Evolutionary conservation across 805 yeast genomes (phyloP).

Genomic region (Saccharomycopsis fermentans): DNA sequence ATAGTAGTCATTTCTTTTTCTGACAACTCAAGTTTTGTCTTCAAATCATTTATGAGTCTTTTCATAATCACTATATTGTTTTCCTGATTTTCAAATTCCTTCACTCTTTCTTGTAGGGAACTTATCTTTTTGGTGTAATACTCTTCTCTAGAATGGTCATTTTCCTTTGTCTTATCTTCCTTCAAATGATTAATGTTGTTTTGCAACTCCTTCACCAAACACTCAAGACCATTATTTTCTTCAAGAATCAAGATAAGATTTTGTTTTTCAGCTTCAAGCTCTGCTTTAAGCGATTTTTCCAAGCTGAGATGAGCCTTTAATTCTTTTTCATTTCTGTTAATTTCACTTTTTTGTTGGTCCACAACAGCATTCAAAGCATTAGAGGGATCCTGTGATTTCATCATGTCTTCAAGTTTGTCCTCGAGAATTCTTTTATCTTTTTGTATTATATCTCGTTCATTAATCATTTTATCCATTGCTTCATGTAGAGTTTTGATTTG

Average conservation of each 20-base stretch:
- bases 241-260: slow-evolving; percentile 48
- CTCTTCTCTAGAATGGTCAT: slow-evolving; percentile 29
- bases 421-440: slow-evolving; percentile 40
- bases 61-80: slow-evolving; percentile 48
- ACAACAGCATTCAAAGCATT: slow-evolving; percentile 24
- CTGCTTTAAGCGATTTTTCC: slow-evolving; percentile 25
- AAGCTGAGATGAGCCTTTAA: slow-evolving; percentile 27
- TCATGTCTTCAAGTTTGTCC: slow-evolving; percentile 31
- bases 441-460: slow-evolving; percentile 53
- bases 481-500: slow-evolving; percentile 50
- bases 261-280: slow-evolving; percentile 33
- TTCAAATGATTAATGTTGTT: slow-evolving; percentile 37
- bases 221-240: slow-evolving; percentile 57
- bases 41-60: slow-evolving; percentile 44
- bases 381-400: slow-evolving; percentile 22
- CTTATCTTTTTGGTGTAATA: slow-evolving; percentile 48
- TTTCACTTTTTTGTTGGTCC: slow-evolving; percentile 25
- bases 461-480: slow-evolving; percentile 48
- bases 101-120: slow-evolving; percentile 42
- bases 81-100: slow-evolving; percentile 36
- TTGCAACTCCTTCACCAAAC: slow-evolving; percentile 41
- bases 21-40: slow-evolving; percentile 42
- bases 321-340: slow-evolving; percentile 26
- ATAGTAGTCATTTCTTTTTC: slow-evolving; percentile 39
- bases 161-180: slow-evolving; percentile 39